Base-by-base conservation (phyloP, 257 asterid species). In the Solanum bukasovii region DNA sequence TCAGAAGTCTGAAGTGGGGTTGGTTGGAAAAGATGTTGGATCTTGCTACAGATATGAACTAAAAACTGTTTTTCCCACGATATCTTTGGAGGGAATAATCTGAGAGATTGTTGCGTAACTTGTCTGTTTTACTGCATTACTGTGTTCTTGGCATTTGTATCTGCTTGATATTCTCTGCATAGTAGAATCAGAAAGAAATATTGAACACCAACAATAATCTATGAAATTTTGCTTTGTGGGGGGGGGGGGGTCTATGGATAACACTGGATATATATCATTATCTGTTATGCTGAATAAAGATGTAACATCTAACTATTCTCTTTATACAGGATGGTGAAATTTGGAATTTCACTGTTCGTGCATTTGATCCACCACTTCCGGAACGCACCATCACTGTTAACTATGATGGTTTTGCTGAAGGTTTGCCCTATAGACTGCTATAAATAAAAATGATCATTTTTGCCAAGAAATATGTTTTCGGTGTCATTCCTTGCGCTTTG, bases 361-460 rank as follows among this genome's bases (percentile, higher is more conserved):
- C 95, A 67, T 97, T 93, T 89, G 98, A 91, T 86, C 90, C 98
- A 29, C 89, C 91, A 75, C 98, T 93, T 61, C 99, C 99, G 0
- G 98, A 95, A 59, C 92, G 84, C 91, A 97, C 99, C 63, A 94
- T 97, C 82, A 92, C 89, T 88, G 98, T 97, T 88, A 97, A 92
- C 92, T 97, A 97, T 83, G 99, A 91, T 2, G 99, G 99, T 84
- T 96, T 97, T 92, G 98, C 99, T 86, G 99, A 97, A 97, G 99
- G 99, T 96, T 82, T 78, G 83, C 27, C 27, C 70, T 20, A 44
- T 63, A 70, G 46, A 3, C 82, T 31, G 21, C 42, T 31, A 56
- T 18, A 20, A 67, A 35, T 25, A 49, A 29, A 29, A 79, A 72
- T 44, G 68, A 5, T 70, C 71, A 16, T 87, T 81, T 37, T 29